Conservation (phyloP, 129 eudicot species). For the Scalesia atractyloides region DNA sequence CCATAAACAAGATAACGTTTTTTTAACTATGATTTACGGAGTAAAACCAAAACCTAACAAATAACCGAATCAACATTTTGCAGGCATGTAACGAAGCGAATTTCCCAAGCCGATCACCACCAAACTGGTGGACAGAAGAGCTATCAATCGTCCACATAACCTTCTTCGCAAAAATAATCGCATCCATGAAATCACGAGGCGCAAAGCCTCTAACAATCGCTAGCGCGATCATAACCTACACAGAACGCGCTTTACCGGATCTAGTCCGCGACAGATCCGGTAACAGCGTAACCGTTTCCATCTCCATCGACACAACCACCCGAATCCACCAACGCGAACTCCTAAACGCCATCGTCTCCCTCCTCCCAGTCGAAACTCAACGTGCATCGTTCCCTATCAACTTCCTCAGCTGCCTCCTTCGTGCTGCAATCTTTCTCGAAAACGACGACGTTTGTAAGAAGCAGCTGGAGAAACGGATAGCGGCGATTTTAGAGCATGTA, state of each 20-base stretch:
- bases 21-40: too few species aligned
- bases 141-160: constrained; percentile 67
- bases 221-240: constrained; percentile 80
- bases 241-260: constrained; percentile 74
- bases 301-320: constrained; percentile 37
- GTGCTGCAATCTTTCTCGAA: constrained; percentile 69
- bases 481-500: constrained; percentile 74
- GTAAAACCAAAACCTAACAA: too few species aligned
- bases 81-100: constrained; percentile 94
- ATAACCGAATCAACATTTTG: constrained; percentile 2
- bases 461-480: constrained; percentile 77
- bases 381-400: constrained; percentile 70
- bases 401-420: constrained; percentile 86
- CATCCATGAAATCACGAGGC: constrained; percentile 70
- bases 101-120: constrained; percentile 95
- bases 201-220: constrained; percentile 74
- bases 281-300: constrained; percentile 27
- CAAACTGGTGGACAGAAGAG: constrained; percentile 99
- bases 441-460: constrained; percentile 53
- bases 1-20: background rate
- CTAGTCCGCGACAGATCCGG: constrained; percentile 89
- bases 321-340: constrained; percentile 56
- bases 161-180: constrained; percentile 60
- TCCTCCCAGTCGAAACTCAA: constrained; percentile 67
- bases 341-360: constrained; percentile 56